Evolutionary conservation across 2,329 filamentous ascomycete species (phyloP), one percentile per base, ranked within the genome.

Genomic region (Penicillium janthinellum): DNA sequence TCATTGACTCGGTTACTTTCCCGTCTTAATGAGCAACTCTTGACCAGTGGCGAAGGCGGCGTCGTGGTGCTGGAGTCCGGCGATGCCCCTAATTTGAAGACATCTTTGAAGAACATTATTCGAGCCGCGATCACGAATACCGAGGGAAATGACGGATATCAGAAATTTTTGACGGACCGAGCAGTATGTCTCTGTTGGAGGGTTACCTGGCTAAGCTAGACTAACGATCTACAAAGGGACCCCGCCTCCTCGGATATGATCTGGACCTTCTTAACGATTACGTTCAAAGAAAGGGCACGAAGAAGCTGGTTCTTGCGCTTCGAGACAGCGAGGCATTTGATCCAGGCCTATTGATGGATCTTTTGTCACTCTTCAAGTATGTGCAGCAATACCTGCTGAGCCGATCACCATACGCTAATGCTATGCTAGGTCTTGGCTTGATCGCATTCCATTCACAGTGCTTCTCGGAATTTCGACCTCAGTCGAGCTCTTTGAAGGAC

Each of bases 381-480:
- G 73, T 41, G 44, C 8, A 31, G 25, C 5, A 34, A 28, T 20
- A 3, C 5, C 17, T 8, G 22, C 14, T 14, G 22, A 17, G 14
- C 37, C 37, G 12, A 7, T 58, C 17, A 25, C 5, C 11, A 44
- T 17, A 38, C 35, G 17, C 54, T 74, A 75, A 66, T 76, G 54
- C 49, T 22, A 50, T 44, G 49, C n/a, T 60, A 84, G 83, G 62
- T 84, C 81, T 17, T 88, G 86, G 86, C 75, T 81, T 48, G 83
- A 87, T 67, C 83, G 86, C 31, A 83, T 88, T 54, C 84, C 85
- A 0, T 84, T 88, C 58, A 79, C 85, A 2, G 73, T 86, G 3
- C 71, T 88, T 3, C 82, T 88, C 56, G 84, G 84, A 14, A 81
- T 88, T 51, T 84, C 84, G n/a, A 88, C 86, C 0, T 87, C 86